A percentile compares a stretch with the other conserved stretches of the same genome.
Evolutionary conservation across 1,284 basidiomycete species (phyloP).

Genomic region (Boletus sp.): DNA sequence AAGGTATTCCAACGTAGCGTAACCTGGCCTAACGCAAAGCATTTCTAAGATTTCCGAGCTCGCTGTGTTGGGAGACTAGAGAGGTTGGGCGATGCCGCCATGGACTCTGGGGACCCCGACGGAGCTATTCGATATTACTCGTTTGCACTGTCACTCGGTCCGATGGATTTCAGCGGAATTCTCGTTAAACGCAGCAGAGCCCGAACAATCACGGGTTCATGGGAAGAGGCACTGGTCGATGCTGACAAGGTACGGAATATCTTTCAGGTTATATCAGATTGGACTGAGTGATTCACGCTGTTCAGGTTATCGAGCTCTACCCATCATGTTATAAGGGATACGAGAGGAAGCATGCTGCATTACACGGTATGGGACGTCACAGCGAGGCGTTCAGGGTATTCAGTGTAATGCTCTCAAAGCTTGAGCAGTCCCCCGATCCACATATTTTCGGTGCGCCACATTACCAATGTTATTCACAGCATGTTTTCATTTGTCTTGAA

Average conservation of each 20-base stretch:
- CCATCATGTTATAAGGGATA: not conserved
- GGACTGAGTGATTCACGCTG: not conserved
- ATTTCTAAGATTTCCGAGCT: not conserved
- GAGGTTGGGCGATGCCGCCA: not conserved
- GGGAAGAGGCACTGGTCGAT: not conserved
- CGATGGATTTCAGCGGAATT: not conserved
- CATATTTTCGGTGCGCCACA: not conserved
- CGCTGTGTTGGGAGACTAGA: not conserved
- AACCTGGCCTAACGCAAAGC: not conserved
- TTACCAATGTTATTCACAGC: no score
- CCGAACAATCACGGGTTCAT: not conserved
- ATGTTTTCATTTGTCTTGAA: not conserved
- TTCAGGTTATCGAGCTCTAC: not conserved
- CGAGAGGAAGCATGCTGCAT: not conserved
- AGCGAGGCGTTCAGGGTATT: not conserved
- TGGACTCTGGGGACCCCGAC: not conserved
- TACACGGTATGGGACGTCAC: not conserved
- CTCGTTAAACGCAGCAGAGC: constrained; percentile 1
- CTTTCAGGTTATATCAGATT: not conserved
- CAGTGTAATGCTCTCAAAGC: not conserved
- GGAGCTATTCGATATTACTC: not conserved
- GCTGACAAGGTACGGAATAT: not conserved
- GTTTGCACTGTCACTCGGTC: not conserved
- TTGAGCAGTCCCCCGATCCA: not conserved
- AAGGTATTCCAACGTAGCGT: not conserved